Conservation (phyloP, 306 rosid species). For the Lagenaria siceraria region DNA sequence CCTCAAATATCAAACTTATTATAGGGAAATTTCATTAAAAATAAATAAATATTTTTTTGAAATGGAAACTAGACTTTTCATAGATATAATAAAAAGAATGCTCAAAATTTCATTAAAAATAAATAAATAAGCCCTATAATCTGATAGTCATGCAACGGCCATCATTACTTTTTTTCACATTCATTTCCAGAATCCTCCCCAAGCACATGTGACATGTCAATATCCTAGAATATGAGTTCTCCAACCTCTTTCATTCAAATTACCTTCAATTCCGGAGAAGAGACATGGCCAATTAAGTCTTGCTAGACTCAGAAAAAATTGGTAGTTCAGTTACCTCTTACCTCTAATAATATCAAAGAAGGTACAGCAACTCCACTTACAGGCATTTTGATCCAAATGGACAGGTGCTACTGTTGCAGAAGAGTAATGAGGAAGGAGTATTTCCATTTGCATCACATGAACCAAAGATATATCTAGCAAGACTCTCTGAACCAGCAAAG, state of each 20-base stretch:
- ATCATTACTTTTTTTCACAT: background rate
- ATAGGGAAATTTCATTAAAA: background rate
- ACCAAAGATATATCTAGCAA: conserved; percentile 46
- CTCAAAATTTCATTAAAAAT: too few species aligned
- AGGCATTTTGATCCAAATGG: conserved; percentile 34
- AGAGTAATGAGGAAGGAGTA: conserved; percentile 22
- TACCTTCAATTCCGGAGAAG: background rate
- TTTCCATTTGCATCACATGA: conserved; percentile 20
- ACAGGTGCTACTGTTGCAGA: conserved; percentile 23
- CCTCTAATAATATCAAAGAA: background rate
- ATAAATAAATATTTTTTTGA: too few species aligned
- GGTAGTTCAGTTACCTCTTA: background rate
- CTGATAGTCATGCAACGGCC: background rate
- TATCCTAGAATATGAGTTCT: background rate
- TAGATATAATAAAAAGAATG: too few species aligned
- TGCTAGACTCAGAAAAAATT: background rate
- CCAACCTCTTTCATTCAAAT: background rate
- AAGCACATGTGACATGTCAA: background rate
- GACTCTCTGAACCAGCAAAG: conserved; percentile 30
- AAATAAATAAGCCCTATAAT: background rate
- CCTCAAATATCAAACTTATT: background rate
- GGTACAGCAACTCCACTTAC: conserved; percentile 32
- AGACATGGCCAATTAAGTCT: background rate
- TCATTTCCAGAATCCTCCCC: background rate
- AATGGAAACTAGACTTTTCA: too few species aligned